phyloP scores from a whole-genome alignment of 495 filamentous ascomycete genomes.

The Hypomontagnella monticulosa region DNA sequence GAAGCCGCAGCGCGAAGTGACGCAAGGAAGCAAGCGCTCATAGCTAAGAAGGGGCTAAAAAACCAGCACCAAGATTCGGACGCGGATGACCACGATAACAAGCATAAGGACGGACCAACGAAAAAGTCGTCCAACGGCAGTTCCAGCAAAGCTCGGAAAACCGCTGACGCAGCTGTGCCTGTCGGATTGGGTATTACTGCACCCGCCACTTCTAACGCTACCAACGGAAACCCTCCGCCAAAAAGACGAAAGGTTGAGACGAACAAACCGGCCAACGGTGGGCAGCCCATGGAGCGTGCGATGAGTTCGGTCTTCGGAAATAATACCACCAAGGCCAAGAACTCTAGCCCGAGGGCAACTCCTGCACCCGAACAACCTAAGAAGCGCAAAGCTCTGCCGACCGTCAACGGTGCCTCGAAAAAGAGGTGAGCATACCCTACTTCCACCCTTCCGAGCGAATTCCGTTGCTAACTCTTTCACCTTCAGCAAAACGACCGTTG shows the following conservation, averaged over 20 bases:
- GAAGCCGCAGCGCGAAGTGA: conserved; percentile 84
- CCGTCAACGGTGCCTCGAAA: conserved; percentile 68
- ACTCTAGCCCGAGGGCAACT: conserved; percentile 69
- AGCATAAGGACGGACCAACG: conserved; percentile 53
- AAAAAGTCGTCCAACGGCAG: conserved; percentile 65
- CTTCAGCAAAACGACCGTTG: conserved; percentile 39
- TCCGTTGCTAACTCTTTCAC: conserved; percentile 23
- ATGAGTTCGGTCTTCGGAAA: conserved; percentile 67
- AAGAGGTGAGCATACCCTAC: conserved; percentile 68
- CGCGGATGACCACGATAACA: conserved; percentile 72
- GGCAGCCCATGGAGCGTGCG: conserved; percentile 73
- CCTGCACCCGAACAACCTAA: conserved; percentile 66
- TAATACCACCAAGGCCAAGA: conserved; percentile 61
- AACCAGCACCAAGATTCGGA: conserved; percentile 77
- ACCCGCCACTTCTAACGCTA: conserved; percentile 49
- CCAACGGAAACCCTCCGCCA: conserved; percentile 60
- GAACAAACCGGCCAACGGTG: conserved; percentile 56
- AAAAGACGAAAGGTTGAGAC: conserved; percentile 89
- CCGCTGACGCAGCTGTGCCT: conserved; percentile 57
- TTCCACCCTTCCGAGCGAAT: neutral
- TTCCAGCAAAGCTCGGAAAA: conserved; percentile 68
- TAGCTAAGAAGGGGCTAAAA: conserved; percentile 74
- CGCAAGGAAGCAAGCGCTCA: conserved; percentile 78
- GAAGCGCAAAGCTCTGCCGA: conserved; percentile 76
- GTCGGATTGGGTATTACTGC: conserved; percentile 64